Evolutionary conservation across 2,329 filamentous ascomycete species (phyloP).

Genomic region (Bipolaris sorokiniana): DNA sequence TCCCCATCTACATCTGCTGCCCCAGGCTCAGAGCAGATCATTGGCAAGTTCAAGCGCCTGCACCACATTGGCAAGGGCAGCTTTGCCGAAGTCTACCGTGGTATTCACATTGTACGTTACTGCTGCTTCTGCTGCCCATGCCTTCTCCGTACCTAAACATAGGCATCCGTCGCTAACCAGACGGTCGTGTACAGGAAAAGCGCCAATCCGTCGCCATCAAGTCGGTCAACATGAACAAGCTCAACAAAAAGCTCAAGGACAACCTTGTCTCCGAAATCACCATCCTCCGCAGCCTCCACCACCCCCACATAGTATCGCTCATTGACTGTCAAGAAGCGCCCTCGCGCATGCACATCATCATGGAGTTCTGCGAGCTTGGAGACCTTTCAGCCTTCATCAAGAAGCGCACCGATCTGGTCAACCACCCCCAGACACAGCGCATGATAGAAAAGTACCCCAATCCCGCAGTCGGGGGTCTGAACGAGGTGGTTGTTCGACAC

Average conservation of each 20-base stretch:
- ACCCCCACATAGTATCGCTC: conserved; percentile 95
- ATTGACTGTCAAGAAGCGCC: conserved; percentile 90
- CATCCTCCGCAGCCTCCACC: conserved; percentile 90
- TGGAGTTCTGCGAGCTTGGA: conserved; percentile 97
- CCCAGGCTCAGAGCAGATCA: conserved; percentile 42
- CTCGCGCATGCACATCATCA: conserved; percentile 92
- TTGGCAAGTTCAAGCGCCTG: conserved; percentile 82
- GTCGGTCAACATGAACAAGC: conserved; percentile 85
- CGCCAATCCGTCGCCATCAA: conserved; percentile 92
- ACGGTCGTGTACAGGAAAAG: conserved; percentile 64
- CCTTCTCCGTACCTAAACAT: background rate
- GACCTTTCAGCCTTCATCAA: conserved; percentile 96
- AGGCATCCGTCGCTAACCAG: conserved; percentile 9
- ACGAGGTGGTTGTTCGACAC: conserved; percentile 95
- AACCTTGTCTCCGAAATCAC: conserved; percentile 95
- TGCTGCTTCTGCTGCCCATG: background rate
- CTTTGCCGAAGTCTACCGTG: conserved; percentile 94
- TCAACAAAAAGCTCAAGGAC: conserved; percentile 95
- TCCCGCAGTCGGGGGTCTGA: conserved; percentile 79
- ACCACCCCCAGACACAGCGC: conserved; percentile 81
- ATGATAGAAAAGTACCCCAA: conserved; percentile 95
- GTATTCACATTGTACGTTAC: conserved; percentile 74
- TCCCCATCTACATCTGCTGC: conserved; percentile 43
- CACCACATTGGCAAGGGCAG: conserved; percentile 96
- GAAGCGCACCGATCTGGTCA: conserved; percentile 80